Evolutionary conservation across 352 stramenopile genomes (phyloP).

Genomic region (Pythium sukuiense): DNA sequence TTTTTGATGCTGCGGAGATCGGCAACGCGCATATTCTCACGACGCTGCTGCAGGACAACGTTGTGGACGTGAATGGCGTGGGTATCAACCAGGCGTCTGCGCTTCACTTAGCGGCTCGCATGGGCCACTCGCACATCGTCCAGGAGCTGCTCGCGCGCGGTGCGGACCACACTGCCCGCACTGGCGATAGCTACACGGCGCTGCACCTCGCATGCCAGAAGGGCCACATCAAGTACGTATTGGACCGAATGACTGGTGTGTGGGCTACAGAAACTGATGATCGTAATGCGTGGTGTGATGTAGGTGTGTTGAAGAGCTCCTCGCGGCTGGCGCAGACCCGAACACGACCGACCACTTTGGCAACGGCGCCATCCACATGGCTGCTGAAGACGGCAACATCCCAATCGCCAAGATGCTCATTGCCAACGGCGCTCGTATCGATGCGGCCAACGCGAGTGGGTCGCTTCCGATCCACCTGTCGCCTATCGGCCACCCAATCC

Average conservation of each 20-base stretch:
- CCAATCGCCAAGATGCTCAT: constrained; percentile 75
- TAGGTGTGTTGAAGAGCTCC: constrained; percentile 73
- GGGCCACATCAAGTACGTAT: constrained; percentile 60
- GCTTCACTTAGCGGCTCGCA: constrained; percentile 71
- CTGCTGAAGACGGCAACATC: constrained; percentile 78
- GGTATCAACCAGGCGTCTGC: constrained; percentile 86
- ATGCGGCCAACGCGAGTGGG: constrained; percentile 74
- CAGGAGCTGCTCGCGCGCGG: constrained; percentile 72
- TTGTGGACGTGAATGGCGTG: constrained; percentile 86
- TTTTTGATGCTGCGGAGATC: constrained; percentile 84
- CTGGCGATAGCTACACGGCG: constrained; percentile 79
- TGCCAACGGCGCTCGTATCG: constrained; percentile 66
- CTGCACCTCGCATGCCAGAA: constrained; percentile 75
- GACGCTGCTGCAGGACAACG: constrained; percentile 77
- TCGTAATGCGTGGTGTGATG: neutral
- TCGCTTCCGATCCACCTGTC: constrained; percentile 83
- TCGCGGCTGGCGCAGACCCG: constrained; percentile 66
- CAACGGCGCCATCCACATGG: constrained; percentile 84
- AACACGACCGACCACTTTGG: constrained; percentile 83
- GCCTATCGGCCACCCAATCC: constrained; percentile 84
- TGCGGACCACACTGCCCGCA: constrained; percentile 63
- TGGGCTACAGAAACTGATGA: constrained; percentile 14
- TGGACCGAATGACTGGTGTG: neutral
- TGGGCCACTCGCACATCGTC: constrained; percentile 76
- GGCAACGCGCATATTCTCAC: constrained; percentile 83